A percentile compares a stretch with the other conserved stretches of the same genome.
phyloP scores from a whole-genome alignment of 2,329 filamentous ascomycete genomes.

The Fusarium metavorans region DNA sequence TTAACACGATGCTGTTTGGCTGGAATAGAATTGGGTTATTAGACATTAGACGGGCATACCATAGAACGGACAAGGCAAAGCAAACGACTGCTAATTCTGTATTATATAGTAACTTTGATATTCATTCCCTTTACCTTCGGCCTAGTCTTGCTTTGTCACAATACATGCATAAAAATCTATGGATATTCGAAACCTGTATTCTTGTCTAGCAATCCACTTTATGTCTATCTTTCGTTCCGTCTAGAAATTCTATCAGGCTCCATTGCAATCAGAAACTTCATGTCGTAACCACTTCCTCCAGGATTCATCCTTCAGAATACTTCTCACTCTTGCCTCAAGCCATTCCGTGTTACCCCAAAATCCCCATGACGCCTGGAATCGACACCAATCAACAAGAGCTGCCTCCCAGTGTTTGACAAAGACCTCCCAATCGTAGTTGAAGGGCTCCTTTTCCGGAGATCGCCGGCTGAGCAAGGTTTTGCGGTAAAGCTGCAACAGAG shows the following conservation, averaged over 20 bases:
- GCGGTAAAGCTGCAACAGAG: conserved; percentile 65
- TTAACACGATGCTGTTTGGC: neutral
- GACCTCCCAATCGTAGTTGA: conserved; percentile 63
- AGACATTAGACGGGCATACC: neutral
- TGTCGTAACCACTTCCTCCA: conserved; percentile 61
- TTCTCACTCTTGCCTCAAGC: conserved; percentile 66
- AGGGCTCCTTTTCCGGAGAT: neutral
- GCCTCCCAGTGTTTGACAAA: conserved; percentile 74
- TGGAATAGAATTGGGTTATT: neutral
- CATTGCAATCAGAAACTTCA: conserved; percentile 10
- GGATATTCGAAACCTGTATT: neutral
- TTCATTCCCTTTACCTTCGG: neutral
- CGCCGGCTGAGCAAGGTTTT: conserved; percentile 46
- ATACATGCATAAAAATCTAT: neutral
- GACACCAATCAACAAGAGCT: conserved; percentile 75
- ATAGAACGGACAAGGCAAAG: neutral
- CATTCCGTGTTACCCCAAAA: conserved; percentile 72
- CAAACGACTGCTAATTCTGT: neutral
- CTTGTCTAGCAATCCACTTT: neutral
- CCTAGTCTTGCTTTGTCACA: neutral
- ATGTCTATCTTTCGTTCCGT: neutral
- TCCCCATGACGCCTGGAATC: conserved; percentile 71
- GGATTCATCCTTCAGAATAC: conserved; percentile 57
- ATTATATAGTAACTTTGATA: neutral
- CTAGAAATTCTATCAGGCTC: neutral